Base-by-base conservation (phyloP, 306 rosid genomes). In the Quercus glauca region DNA sequence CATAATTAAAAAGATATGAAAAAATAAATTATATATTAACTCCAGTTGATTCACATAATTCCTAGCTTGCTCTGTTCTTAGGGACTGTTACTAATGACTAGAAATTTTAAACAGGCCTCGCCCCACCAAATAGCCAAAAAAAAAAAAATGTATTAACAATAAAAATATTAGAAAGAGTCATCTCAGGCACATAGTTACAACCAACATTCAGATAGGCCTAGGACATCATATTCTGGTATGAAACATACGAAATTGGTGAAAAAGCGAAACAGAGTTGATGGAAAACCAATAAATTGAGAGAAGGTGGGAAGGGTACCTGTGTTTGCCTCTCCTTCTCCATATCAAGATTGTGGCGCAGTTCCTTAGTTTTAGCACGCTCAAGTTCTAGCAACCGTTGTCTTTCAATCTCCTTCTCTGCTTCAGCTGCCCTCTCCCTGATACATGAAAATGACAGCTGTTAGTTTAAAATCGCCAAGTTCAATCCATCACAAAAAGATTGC, bases 301-400 rank as follows among this genome's bases (percentile, higher is more conserved):
- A 18, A 6, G 12, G 56, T 31, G 73, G 49, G 63, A 35, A 79
- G 61, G 25, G 61, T 21, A 90, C 98, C 96, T 94, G 98, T 73
- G 92, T 81, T 85, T 92, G 97, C 78, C 88, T 91, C 90, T 94
- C 98, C 87, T 94, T 94, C 85, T 94, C 98, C 83, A 94, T 83
- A 25, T 94, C 98, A 79, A 94, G 96, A 83, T 84, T 88, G 90
- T 94, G 90, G 45, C 95, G 94, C 75, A 94, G 77, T 83, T 94
- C 98, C 90, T 92, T 89, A 33, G 98, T 94, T 86, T 91, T 92
- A 73, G 96, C 91, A 71, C 94, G 92, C 90, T 94, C 97, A 25
- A 87, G 73, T 87, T 94, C 98, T 63, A 94, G 86, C 76, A 86
- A 88, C 58, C 87, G 88, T 82, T 90, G 96, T 82, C 98, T 90